phyloP scores from a whole-genome alignment of 164 flowering plant genomes.

The Vitis labrusca region DNA sequence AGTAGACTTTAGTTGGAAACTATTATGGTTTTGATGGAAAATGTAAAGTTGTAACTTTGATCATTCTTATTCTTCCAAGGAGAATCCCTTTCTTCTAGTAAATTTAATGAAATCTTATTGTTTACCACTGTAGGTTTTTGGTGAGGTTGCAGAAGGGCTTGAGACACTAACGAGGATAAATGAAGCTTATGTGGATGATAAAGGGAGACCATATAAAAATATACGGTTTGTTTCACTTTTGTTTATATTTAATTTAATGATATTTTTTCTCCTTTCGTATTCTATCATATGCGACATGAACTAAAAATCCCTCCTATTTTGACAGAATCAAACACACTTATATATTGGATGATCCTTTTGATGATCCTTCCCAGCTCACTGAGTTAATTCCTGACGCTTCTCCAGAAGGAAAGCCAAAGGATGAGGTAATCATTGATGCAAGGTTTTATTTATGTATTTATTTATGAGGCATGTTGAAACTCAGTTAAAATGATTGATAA shows the following conservation, averaged over 20 bases:
- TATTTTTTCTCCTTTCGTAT: not conserved
- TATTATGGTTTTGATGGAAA: too few relatives aligned
- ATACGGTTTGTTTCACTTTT: slow-evolving; percentile 47
- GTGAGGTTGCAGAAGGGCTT: slow-evolving; percentile 88
- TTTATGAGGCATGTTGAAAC: not conserved
- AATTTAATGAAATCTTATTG: not conserved
- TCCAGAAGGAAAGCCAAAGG: slow-evolving; percentile 87
- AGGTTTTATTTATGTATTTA: not conserved
- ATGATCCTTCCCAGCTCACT: slow-evolving; percentile 79
- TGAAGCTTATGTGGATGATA: slow-evolving; percentile 92
- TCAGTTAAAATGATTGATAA: too few relatives aligned
- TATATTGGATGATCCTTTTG: slow-evolving; percentile 91
- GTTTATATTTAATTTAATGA: not conserved
- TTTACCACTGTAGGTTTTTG: slow-evolving; percentile 65
- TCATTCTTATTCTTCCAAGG: not conserved
- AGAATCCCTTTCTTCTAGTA: too few relatives aligned
- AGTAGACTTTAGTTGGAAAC: too few relatives aligned
- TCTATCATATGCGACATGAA: not conserved
- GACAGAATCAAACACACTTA: slow-evolving; percentile 90
- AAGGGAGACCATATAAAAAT: slow-evolving; percentile 81
- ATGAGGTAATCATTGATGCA: slow-evolving; percentile 54
- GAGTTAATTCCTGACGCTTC: slow-evolving; percentile 84
- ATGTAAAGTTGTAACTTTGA: too few relatives aligned
- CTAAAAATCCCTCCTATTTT: slow-evolving; percentile 7
- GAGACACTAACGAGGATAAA: slow-evolving; percentile 85